These are phyloP conservation scores for Pulveroboletus sp. DNA, from an alignment of 768 basidiomycete genomes.

Conservation along the genomic window DNA sequence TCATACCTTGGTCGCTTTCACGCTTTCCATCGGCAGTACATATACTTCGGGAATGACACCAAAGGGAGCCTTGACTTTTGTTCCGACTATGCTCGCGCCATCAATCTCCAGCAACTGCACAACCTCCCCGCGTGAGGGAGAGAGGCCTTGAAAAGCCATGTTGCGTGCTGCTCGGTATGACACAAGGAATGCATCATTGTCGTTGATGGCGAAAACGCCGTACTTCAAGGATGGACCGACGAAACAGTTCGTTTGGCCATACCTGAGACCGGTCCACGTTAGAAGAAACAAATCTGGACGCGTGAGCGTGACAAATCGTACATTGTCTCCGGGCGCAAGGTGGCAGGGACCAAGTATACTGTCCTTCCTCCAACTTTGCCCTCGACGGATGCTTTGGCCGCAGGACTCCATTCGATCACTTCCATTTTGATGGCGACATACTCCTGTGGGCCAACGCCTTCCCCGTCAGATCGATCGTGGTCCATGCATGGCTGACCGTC, in stretches of 20 bases:
- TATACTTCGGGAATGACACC: constrained; percentile 81
- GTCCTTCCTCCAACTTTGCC: constrained; percentile 71
- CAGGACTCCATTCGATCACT: constrained; percentile 77
- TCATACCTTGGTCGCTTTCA: constrained; percentile 84
- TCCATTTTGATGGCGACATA: constrained; percentile 95
- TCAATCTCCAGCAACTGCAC: constrained; percentile 72
- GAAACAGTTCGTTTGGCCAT: constrained; percentile 98
- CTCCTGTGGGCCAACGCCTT: constrained; percentile 92
- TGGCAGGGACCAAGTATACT: constrained; percentile 92
- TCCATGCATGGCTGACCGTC: constrained; percentile 99
- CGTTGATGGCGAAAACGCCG: constrained; percentile 84
- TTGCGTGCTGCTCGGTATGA: constrained; percentile 91
- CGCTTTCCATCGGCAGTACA: constrained; percentile 98
- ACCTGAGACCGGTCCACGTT: constrained; percentile 44
- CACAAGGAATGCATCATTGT: constrained; percentile 83
- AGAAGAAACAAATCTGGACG: background rate
- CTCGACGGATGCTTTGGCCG: constrained; percentile 58
- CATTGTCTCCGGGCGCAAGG: constrained; percentile 96
- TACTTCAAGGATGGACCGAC: constrained; percentile 89
- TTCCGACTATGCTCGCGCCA: constrained; percentile 78
- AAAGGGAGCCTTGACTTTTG: constrained; percentile 85
- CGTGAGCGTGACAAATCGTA: constrained; percentile 32
- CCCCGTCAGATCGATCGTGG: constrained; percentile 93
- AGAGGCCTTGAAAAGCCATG: constrained; percentile 93
- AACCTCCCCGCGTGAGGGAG: constrained; percentile 65